Evolutionary conservation across 306 rosid genomes (phyloP).

Genomic region (Comarum palustre): DNA sequence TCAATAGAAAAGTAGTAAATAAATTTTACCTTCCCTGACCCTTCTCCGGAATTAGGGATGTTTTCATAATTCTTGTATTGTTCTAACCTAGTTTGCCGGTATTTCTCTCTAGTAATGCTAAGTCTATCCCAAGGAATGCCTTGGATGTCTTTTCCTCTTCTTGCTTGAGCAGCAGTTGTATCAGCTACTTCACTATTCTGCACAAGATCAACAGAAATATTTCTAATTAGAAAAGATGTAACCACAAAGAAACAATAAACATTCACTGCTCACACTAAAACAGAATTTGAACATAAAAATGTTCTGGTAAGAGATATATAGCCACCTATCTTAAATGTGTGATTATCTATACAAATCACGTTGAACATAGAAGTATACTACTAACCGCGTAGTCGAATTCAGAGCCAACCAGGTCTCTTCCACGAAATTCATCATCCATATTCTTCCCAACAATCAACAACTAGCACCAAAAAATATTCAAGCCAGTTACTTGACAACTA

Average conservation of each 20-base stretch:
- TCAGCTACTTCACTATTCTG: conserved; percentile 51
- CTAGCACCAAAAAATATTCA: conserved; percentile 18
- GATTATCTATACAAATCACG: neutral
- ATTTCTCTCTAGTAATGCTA: conserved; percentile 46
- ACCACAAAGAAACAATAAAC: neutral
- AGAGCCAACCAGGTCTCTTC: conserved; percentile 52
- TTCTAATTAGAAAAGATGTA: neutral
- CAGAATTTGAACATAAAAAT: neutral
- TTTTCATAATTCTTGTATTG: conserved; percentile 91
- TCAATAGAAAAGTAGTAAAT: neutral
- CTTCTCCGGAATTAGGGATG: conserved; percentile 70
- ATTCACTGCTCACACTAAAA: neutral
- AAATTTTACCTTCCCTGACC: conserved; percentile 62
- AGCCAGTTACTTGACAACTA: conserved; percentile 19
- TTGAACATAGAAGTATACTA: conserved; percentile 10
- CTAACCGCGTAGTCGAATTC: conserved; percentile 61
- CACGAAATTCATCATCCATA: conserved; percentile 56
- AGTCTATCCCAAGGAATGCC: conserved; percentile 51
- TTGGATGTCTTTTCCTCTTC: conserved; percentile 49
- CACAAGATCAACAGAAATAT: conserved; percentile 9
- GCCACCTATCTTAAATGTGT: neutral
- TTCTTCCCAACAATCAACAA: conserved; percentile 21
- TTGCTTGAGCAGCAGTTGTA: conserved; percentile 45
- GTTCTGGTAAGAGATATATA: neutral
- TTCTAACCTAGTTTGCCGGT: conserved; percentile 80